phyloP scores from a whole-genome alignment of 1,139 yeast genomes.

The Yarrowia galli region DNA sequence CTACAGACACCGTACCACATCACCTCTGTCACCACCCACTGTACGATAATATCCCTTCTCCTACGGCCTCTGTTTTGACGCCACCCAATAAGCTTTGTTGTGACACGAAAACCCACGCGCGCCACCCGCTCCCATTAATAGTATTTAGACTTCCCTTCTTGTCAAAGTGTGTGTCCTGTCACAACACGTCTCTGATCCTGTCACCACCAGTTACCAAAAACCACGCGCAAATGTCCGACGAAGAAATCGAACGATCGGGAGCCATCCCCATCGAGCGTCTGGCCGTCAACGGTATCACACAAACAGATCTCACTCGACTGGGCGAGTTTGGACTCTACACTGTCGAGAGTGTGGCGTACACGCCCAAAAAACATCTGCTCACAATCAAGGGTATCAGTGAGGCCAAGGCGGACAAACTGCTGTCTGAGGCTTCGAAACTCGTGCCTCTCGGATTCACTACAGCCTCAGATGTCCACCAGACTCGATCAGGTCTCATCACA shows the following conservation, averaged over 20 bases:
- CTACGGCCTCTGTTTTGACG: not conserved
- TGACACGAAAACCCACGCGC: constrained; percentile 25
- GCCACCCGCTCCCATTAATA: not conserved
- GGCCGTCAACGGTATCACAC: constrained; percentile 66
- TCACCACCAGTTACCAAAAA: not conserved
- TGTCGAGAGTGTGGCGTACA: constrained; percentile 90
- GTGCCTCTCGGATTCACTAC: constrained; percentile 98
- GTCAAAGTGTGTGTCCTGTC: constrained; percentile 1
- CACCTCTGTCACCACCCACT: too few species aligned
- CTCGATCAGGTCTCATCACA: constrained; percentile 89
- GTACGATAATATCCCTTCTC: too few species aligned
- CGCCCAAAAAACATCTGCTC: constrained; percentile 79
- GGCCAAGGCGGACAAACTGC: constrained; percentile 87
- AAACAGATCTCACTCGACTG: constrained; percentile 79
- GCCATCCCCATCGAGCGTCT: constrained; percentile 35
- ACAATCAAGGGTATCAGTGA: constrained; percentile 92
- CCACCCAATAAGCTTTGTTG: constrained; percentile 6
- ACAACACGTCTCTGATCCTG: constrained; percentile 5
- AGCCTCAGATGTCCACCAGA: constrained; percentile 90
- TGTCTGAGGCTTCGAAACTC: constrained; percentile 80
- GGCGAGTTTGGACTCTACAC: constrained; percentile 87
- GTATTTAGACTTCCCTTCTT: constrained; percentile 10
- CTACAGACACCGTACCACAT: too few species aligned
- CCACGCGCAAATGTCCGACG: constrained; percentile 12
- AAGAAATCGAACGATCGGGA: constrained; percentile 30